Evolutionary conservation across 2,329 filamentous ascomycete species (phyloP), one percentile per base, ranked within the genome.

Genomic region (Fusarium incarnatum): DNA sequence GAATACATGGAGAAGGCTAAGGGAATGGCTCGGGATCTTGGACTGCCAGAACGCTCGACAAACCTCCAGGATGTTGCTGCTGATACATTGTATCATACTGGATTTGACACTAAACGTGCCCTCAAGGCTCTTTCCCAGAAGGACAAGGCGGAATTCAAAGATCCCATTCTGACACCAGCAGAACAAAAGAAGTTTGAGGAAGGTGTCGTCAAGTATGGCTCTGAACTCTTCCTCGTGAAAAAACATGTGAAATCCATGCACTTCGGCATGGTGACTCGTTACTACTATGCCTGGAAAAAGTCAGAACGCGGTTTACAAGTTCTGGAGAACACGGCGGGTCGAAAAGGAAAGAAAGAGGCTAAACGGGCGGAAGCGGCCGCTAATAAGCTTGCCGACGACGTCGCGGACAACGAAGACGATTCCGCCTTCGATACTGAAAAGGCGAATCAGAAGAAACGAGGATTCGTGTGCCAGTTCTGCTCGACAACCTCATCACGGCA

Each of bases 241-340:
- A 90, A 92, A 72, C 92, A 97, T 78, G 93, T 98, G 75, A 94
- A 94, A 79, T 93, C 91, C 0, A 89, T 96, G 72, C 89, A 88
- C 42, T 90, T 94, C 67, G 90, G 91, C 53, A 89, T 93, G 62
- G 91, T 98, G 67, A 94, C 97, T 27, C 92, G 96, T 6, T 97
- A 92, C 77, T 99, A 98, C 81, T 99, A 99, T 79, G 93, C 93
- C 71, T 99, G 96, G 96, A 99, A 99, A 83, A 98, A 98, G 81
- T 94, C 94, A 0, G 87, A 91, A 3, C 90, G 91, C 62, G 96
- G 96, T 42, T 91, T 88, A 77, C 90, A 96, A 73, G 90, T 99
- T 23, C 98, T 96, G 94, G 94, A 94, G 64, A 93, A 90, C 70
- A 97, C 92, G 75, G 89, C 93, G 53, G 94, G 93, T 13, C 89